Base-by-base conservation (phyloP, 805 yeast genomes). In the Gaillardinia entomophila region DNA sequence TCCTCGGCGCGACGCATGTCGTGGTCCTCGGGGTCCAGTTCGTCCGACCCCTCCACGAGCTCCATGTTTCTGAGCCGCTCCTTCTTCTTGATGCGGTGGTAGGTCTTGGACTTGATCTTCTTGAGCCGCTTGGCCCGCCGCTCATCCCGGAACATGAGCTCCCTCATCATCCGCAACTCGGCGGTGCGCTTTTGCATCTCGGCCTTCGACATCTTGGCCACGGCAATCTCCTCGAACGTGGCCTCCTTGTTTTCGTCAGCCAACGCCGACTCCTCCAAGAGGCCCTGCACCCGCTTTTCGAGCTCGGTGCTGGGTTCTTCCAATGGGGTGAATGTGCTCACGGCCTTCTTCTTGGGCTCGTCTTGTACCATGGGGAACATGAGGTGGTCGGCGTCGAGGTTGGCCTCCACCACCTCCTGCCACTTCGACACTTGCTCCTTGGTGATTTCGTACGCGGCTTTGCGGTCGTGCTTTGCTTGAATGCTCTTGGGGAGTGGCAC, bases 91-190 rank as follows among this genome's bases (percentile, higher is more conserved):
- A 89, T 82, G 53, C 83, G 82, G 48, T 85, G 84, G 60, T 79
- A 92, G 1, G 87, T 73, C 60, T 90, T 92, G 24, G 96, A 87
- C 58, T 92, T 92, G 58, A 92, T 92, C 64, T 90, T 92, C 66
- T 90, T 90, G 49, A 92, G 71, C 47, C 98, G 75, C 58, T 77
- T 88, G 7, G 97, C 89, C 50, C 85, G 81, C 51, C 80, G 75
- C 63, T 90, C 97, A 49, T 90, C 97, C 48, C 97, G 73, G 65
- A 88, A 92, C 96, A 90, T 86, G 41, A 90, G 73, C 53, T 92
- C 98, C 42, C 98, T 75, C 96, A 88, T 87, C 50, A 83, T 61
- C 45, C 97, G 75, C 45, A 90, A 69, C 59, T 90, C 96, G 37
- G 77, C 75, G 6, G 92, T 81, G 38, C 94, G 72, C 53, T 79